Evolutionary conservation across 139 green algal species (phyloP).

Genomic region (Chlorella sp.): DNA sequence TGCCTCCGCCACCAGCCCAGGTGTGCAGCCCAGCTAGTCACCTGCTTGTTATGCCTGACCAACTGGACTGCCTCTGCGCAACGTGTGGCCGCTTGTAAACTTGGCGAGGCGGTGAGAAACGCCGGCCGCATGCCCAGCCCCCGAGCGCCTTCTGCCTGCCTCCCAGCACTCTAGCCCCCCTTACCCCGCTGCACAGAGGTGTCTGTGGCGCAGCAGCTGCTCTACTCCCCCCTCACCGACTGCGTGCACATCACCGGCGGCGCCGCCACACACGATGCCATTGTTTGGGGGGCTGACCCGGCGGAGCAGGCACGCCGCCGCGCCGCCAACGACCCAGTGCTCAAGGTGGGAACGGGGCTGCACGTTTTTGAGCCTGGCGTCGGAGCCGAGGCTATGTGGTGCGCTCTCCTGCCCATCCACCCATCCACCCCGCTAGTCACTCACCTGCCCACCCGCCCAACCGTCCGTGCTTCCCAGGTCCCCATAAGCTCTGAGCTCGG

Average conservation of each 20-base stretch:
- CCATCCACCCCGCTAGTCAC: neutral
- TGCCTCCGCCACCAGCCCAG: conserved; percentile 44
- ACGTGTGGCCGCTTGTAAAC: too few relatives aligned
- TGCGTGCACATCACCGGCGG: conserved; percentile 80
- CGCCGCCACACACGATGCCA: conserved; percentile 78
- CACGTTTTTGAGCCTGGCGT: neutral
- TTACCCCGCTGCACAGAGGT: conserved; percentile 23
- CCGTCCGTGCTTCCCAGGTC: conserved; percentile 34
- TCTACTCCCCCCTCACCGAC: conserved; percentile 53
- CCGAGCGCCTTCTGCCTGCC: neutral
- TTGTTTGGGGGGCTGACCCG: conserved; percentile 64
- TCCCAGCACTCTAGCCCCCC: neutral
- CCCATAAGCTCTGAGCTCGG: conserved; percentile 78
- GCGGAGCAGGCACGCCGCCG: conserved; percentile 49
- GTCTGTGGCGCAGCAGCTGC: conserved; percentile 62
- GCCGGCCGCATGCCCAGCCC: neutral
- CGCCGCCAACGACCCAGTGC: conserved; percentile 46
- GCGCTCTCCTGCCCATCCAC: neutral
- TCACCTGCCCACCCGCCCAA: neutral
- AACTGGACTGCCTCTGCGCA: conserved; percentile 55
- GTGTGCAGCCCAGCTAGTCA: neutral
- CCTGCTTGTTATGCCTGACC: neutral
- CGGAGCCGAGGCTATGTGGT: too few relatives aligned
- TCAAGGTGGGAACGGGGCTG: conserved; percentile 38
- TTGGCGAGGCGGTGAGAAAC: too few relatives aligned